Base-by-base conservation (phyloP, 208 protist genomes). In the Angomonas ambiguus region DNA sequence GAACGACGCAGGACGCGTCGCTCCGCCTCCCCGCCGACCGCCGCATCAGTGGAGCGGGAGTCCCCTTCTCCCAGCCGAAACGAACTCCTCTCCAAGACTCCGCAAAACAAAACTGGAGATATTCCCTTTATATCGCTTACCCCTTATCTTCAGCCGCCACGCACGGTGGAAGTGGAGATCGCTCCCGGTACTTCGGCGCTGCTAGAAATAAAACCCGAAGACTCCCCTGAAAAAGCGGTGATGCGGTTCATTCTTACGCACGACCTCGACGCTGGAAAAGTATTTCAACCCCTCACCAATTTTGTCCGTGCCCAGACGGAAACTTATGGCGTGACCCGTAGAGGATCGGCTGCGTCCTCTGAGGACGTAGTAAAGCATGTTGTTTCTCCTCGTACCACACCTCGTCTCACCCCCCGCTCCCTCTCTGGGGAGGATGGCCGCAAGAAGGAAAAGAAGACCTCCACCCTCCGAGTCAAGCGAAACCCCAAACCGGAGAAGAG, bases 41-140 rank as follows among this genome's bases (percentile, higher is more conserved):
- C 48, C 4, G 22, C 5, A 24, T 10, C 51, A 11, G 16, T 32
- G 51, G 16, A 18, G 51, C 5, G 20, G 11, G 51, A 58, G 51
- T 30, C 51, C 16, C 11, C 16, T 24, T 27, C 24, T 11, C 3
- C 3, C 51, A 28, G 16, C 51, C 25, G 11, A n/a, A 58, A 30
- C 24, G 31, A 16, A n/a, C 24, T 6, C 25, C 51, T 6, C 16
- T 41, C 35, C 35, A 41, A 41, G 13, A 41, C 35, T 18, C 35
- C 45, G 24, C 45, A 24, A 27, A 53, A 53, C 45, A 53, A 24
- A 53, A 24, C 45, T 5, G 3, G 18, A 8, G 45, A 53, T 4
- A 42, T 38, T 16, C 56, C 56, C 5, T 61, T 61, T 42, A 61
- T 61, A 24, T 61, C 56, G 24, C 56, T 61, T 5, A 61, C 56